Base-by-base conservation (phyloP, 1,139 yeast genomes). In the Wickerhamomyces sp. region DNA sequence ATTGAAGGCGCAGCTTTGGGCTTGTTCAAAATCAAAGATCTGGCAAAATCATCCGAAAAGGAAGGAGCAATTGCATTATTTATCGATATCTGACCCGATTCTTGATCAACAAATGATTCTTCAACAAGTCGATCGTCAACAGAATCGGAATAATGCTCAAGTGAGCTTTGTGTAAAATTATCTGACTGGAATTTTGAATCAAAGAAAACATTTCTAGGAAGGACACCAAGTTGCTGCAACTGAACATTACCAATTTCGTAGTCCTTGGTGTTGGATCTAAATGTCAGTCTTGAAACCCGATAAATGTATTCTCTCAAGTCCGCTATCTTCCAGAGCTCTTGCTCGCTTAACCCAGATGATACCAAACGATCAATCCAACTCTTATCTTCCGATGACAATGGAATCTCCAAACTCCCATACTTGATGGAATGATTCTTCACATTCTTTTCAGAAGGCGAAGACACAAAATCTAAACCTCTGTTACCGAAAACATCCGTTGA, bases 301-400 rank as follows among this genome's bases (percentile, higher is more conserved):
- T 63, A 69, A 7, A 88, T 71, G 48, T 87, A 85, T 29, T 79
- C 80, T 38, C 89, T 66, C 34, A 87, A 52, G 9, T 73, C 72
- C 24, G 78, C 76, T 6, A 91, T 62, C 57, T 89, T 91, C 97
- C 97, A 89, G 16, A 86, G 52, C 34, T 88, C 95, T 12, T 66
- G 70, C 14, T 77, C 84, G 15, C 68, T 70, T 31, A 89, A 62
- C 0, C 96, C 97, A 14, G 84, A 67, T 3, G 80, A 68, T 35
- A 75, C 72, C 33, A 91, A 62, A 42, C 80, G 75, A 23, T 74
- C 73, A 16, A 87, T 61, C 88, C 95, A 87, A 28, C 73, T 72
- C 43, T 75, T 74, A 56, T 91, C 98, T 39, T 81, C 91, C 2
- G 52, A 45, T 0, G 69, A 62, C 22, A 66, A 37, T 10, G 64